Base-by-base conservation (phyloP, 805 yeast species). In the Wickerhamiella domercqiae region DNA sequence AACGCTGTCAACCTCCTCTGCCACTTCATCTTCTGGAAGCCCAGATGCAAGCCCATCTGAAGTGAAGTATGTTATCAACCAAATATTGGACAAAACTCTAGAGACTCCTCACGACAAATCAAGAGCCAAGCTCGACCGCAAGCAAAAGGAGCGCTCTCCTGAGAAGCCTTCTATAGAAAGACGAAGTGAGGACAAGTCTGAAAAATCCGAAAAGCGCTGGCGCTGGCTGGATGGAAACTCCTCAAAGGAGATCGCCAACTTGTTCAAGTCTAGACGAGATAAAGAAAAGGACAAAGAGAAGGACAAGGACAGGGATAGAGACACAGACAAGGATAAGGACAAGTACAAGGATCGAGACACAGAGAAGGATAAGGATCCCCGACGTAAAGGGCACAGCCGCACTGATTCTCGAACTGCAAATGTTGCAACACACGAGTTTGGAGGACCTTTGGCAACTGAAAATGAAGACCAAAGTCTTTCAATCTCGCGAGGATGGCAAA, bases 141-240 rank as follows among this genome's bases (percentile, higher is more conserved):
- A 6, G n/a, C 29, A 21, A 13, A 34, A 5, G 18, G 16, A 21
- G 19, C 22, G 13, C n/a, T 33, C 28, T 15, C 9, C 11, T 5
- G 35, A 32, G 13, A 20, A 16, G 17, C n/a, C n/a, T n/a, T n/a
- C n/a, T n/a, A n/a, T n/a, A n/a, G n/a, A n/a, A n/a, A n/a, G n/a
- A n/a, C n/a, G n/a, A n/a, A n/a, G n/a, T n/a, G n/a, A n/a, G n/a
- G n/a, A n/a, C n/a, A 29, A 29, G 15, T 29, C 25, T 20, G 39
- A 34, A 13, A 36, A 40, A 30, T 19, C 13, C 33, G 44, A 43
- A 18, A 40, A 41, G 36, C 45, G 45, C 37, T 47, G 50, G 50
- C 45, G 44, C 35, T 47, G 50, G 50, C 42, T 46, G 19, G 45
- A 47, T 20, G 7, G 28, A 7, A 29, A 20, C 3, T 17, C 37